Evolutionary conservation across 192 early-diverging fungal genomes (phyloP), one percentile per base, ranked within the genome.

Genomic region (Phycomyces blakesleeanus): DNA sequence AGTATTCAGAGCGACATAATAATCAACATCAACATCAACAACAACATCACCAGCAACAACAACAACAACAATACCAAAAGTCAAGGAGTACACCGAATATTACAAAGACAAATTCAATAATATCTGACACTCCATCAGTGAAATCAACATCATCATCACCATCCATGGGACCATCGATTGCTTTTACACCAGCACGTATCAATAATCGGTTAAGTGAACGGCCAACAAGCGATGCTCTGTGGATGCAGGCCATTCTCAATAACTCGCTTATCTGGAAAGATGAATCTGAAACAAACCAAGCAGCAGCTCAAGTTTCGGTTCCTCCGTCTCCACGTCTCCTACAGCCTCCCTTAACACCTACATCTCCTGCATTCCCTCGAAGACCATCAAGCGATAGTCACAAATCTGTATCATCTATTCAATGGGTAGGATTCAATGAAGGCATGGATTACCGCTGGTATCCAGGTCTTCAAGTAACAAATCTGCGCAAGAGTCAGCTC

Each of bases 341-440:
- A 2, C 44, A 47, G 18, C 44, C 18, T 14, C 44, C 44, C 12
- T 11, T 18, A n/a, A n/a, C 44, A n/a, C 44, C 44, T 12, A 14
- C 12, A n/a, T 47, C 44, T 12, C 18, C 18, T 18, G 15, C 12
- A 14, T 14, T n/a, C 12, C 12, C 44, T n/a, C 44, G 44, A 14
- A 14, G 15, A n/a, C 18, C 44, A 14, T 47, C 44, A 12, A n/a
- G 2, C 3, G 12, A 14, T 18, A 47, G 44, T 11, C 44, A 47
- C 18, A 61, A 38, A 39, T 61, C 59, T 1, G 59, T 61, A 3
- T 51, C 44, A 1, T 61, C 59, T 16, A 27, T 61, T 12, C 59
- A 61, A 2, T 61, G 59, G 59, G 49, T 61, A 21, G 59, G 59
- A 21, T 61, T 61, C 20, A 61, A 61, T 61, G 59, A 61, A 3